A percentile compares a stretch with the other conserved stretches of the same genome.
These are phyloP conservation scores for Termitomyces titanicus DNA, from an alignment of 768 basidiomycete genomes.

Conservation along the genomic window DNA sequence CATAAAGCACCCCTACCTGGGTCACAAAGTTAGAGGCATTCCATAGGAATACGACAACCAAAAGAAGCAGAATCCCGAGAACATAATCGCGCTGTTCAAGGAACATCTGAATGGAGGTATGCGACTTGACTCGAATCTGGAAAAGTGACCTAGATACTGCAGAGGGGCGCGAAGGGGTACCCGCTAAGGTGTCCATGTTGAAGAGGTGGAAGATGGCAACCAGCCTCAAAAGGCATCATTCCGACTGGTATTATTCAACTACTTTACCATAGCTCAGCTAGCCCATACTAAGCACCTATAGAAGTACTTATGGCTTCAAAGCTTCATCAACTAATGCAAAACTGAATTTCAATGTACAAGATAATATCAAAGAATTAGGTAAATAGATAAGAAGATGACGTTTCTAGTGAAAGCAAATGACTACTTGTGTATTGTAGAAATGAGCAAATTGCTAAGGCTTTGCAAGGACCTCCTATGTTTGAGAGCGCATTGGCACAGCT, in stretches of 20 bases:
- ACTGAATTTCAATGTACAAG: not conserved
- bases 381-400: not conserved
- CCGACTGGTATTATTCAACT: no score
- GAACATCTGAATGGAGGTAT: slow-evolving; percentile 2
- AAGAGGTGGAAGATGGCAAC: not conserved
- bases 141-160: slow-evolving; percentile 1
- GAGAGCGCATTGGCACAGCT: slow-evolving; percentile 21
- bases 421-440: not conserved
- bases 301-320: no score
- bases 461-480: not conserved
- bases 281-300: no score
- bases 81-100: slow-evolving; percentile 33
- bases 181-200: slow-evolving; percentile 3
- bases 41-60: slow-evolving; percentile 84
- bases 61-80: slow-evolving; percentile 64
- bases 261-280: no score
- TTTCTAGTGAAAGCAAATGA: not conserved
- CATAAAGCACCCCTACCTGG: slow-evolving; percentile 44
- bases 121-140: not conserved
- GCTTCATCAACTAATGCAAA: no score
- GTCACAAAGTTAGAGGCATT: slow-evolving; percentile 86
- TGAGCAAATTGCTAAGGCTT: not conserved
- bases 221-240: not conserved
- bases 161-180: not conserved
- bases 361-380: not conserved